These are phyloP conservation scores for Hondaea fermentalgiana DNA, from an alignment of 108 stramenopile genomes.

Conservation along the genomic window DNA sequence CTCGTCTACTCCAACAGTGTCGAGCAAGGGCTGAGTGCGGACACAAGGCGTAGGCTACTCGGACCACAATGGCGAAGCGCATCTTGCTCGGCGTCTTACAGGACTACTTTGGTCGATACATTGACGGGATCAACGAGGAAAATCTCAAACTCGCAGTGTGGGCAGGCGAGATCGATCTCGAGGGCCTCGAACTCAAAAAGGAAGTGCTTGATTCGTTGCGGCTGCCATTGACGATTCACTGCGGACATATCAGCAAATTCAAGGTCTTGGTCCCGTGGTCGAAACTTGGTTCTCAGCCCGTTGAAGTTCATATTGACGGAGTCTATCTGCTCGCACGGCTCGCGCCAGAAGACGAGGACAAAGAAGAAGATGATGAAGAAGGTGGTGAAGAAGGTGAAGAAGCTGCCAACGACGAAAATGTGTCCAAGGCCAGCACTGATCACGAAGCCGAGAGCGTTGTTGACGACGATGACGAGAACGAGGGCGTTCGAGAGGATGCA, in stretches of 20 bases:
- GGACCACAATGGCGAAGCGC: background rate
- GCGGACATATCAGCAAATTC: constrained; percentile 71
- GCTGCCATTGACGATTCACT: constrained; percentile 82
- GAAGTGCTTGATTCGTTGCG: constrained; percentile 75
- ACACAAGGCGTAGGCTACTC: too few species aligned
- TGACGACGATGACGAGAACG: background rate
- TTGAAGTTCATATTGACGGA: background rate
- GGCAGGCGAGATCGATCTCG: constrained; percentile 74
- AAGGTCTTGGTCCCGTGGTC: constrained; percentile 70
- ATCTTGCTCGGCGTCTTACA: background rate
- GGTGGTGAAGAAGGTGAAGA: background rate
- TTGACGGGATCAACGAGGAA: constrained; percentile 52
- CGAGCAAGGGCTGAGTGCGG: too few species aligned
- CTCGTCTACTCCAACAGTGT: too few species aligned
- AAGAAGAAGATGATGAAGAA: background rate
- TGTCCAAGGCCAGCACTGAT: background rate
- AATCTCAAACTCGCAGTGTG: constrained; percentile 72
- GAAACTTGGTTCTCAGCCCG: constrained; percentile 43
- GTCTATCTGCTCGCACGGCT: background rate
- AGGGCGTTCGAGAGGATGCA: background rate
- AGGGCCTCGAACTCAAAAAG: constrained; percentile 82
- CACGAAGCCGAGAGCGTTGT: background rate
- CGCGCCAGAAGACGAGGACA: constrained; percentile 15
- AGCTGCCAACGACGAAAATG: background rate
- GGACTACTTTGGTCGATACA: constrained; percentile 53